Conservation (phyloP, 2,329 filamentous ascomycete species). For the Penicillium brasilianum region DNA sequence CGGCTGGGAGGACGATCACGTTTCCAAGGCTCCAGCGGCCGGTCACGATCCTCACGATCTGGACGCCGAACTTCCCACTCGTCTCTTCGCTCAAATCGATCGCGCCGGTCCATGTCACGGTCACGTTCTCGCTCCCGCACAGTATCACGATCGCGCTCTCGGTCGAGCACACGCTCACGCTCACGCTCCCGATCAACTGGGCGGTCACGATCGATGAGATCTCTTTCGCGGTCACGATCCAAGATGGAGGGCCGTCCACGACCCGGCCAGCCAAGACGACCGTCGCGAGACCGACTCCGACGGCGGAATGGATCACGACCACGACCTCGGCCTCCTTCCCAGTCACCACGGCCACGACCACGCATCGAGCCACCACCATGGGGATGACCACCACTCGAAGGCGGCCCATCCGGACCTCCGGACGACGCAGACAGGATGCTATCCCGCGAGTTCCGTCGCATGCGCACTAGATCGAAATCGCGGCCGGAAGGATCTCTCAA, state of each 20-base stretch:
- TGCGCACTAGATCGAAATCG: slow-evolving; percentile 47
- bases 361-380: slow-evolving; percentile 47
- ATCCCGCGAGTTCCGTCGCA: slow-evolving; percentile 52
- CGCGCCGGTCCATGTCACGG: slow-evolving; percentile 43
- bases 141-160: slow-evolving; percentile 20
- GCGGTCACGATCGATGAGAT: slow-evolving; percentile 41
- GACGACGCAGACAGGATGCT: slow-evolving; percentile 47
- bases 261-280: slow-evolving; percentile 41
- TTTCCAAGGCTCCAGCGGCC: slow-evolving; percentile 44
- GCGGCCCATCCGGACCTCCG: slow-evolving; percentile 43
- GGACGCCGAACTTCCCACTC: slow-evolving; percentile 36
- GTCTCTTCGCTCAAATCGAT: slow-evolving; percentile 39
- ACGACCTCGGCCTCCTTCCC: slow-evolving; percentile 50
- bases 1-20: slow-evolving; percentile 46
- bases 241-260: slow-evolving; percentile 36
- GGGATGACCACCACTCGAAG: slow-evolving; percentile 39
- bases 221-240: slow-evolving; percentile 33
- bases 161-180: slow-evolving; percentile 20
- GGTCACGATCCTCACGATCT: slow-evolving; percentile 37
- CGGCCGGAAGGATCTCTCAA: slow-evolving; percentile 41
- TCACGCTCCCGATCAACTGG: slow-evolving; percentile 42
- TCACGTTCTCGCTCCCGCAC: slow-evolving; percentile 33
- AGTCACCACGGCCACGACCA: slow-evolving; percentile 50
- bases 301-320: slow-evolving; percentile 51
- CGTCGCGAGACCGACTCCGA: slow-evolving; percentile 52